Evolutionary conservation across 1,284 basidiomycete species (phyloP), one percentile per base, ranked within the genome.

Genomic region (Pseudozyma thailandica): DNA sequence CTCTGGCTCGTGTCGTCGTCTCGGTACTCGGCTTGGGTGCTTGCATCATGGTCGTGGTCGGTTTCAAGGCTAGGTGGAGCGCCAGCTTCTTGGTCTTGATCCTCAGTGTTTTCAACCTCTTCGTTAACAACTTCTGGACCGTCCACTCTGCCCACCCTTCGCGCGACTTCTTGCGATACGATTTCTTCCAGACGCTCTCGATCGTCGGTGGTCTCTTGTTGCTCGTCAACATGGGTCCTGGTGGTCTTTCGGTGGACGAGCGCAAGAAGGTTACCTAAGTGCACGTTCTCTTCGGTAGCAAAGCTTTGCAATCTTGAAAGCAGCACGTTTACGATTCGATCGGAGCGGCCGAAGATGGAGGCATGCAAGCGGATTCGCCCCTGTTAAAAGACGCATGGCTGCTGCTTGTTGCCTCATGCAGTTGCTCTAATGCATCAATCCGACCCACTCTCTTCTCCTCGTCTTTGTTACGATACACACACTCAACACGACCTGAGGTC

Each of bases 31-130:
- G 84, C 8, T 55, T 85, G 33, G 82, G 78, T n/a, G 94, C 95
- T 1, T 98, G 95, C 83, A 84, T 89, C 80, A 97, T 97, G 93
- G 94, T 99, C 52, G 96, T 94, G 10, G 88, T 98, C 68, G 96
- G 96, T 47, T 98, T 98, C 89, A 98, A 98, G 86, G 95, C 96
- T 78, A 95, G 97, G 84, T 97, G 94, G 93, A 93, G 92, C 15
- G 95, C 95, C 3, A 89, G 90, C n/a, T 98, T 98, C 90, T 88
- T 99, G 61, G 94, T 98, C 63, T 84, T 96, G 74, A 88, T 95
- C 6, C 86, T 99, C 75, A 92, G 91, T 82, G 84, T 93, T 70
- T 96, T 98, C 90, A 99, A 99, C 84, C 91, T 80, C 45, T 65
- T 63, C 50, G 92, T 93, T 85, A 99, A 99, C 88, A 97, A 97